Evolutionary conservation across 2,329 filamentous ascomycete genomes (phyloP).

Genomic region (Pseudocercospora macadamiae): DNA sequence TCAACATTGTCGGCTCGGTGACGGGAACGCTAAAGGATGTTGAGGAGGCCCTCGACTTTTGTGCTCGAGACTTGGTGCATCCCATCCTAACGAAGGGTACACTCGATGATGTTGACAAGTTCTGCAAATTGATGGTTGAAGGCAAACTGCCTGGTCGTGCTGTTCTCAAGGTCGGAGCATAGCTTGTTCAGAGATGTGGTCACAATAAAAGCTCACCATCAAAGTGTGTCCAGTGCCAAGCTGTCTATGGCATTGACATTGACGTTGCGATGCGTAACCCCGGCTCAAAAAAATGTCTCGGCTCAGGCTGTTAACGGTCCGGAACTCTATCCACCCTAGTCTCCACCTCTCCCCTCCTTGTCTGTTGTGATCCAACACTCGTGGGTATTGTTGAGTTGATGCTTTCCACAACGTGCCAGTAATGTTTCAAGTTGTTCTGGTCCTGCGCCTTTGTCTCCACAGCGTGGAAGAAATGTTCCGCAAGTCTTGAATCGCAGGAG

Average conservation of each 20-base stretch:
- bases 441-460: too few relatives aligned
- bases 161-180: conserved; percentile 44
- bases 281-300: conserved; percentile 1
- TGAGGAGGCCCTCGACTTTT: conserved; percentile 50
- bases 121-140: conserved; percentile 43
- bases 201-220: conserved; percentile 8
- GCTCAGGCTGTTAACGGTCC: background rate
- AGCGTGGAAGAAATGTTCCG: background rate
- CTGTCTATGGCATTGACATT: background rate
- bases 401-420: too few relatives aligned
- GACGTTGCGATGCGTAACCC: background rate
- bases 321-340: background rate
- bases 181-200: background rate
- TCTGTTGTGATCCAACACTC: background rate
- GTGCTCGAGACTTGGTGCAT: conserved; percentile 46
- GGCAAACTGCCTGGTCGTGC: conserved; percentile 47
- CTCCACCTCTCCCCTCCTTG: background rate
- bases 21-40: conserved; percentile 50
- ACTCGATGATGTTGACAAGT: conserved; percentile 44
- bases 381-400: too few relatives aligned
- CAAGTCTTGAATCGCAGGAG: background rate
- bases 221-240: background rate
- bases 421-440: too few relatives aligned
- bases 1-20: conserved; percentile 49
- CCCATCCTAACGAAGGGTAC: conserved; percentile 45